Evolutionary conservation across 1,284 basidiomycete genomes (phyloP), one percentile per base, ranked within the genome.

Genomic region (Irpex lacteus): DNA sequence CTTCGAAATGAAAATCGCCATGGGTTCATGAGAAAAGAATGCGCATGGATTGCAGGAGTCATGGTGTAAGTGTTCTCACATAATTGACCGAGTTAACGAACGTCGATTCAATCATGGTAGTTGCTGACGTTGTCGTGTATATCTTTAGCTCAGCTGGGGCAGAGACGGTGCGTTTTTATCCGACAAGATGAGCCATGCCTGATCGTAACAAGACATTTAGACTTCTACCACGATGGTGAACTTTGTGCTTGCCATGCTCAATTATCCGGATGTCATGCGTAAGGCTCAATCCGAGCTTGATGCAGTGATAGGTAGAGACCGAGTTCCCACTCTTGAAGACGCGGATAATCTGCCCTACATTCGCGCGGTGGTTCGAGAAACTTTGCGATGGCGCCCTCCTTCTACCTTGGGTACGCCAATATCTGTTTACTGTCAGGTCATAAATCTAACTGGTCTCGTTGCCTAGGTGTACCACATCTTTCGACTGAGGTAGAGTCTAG

Each of bases 221-320:
- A 56, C 32, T 26, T 13, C 26, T 37, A 36, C 54, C 7, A 13
- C 54, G 11, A 15, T 56, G 34, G 11, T 36, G 11, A 56, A 26
- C 56, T 59, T 59, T 13, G 13, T 63, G 40, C 44, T 59, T 3
- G 57, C 57, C 9, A 63, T 63, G 62, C 40, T 44, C n/a, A 40
- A 59, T 13, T 34, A 63, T 32, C 57, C 62, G 5, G 62, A 63
- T 19, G 49, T 54, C 3, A 57, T 59, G 37, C 37, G 34, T 2
- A 59, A 59, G 36, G 62, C 62, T 4, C 62, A 63, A 21, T 57
- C 47, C 3, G 62, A 63, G 49, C 40, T 59, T 26, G 49, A 63
- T 32, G 32, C n/a, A 18, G 62, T 63, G 8, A 34, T 59, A 19
- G 62, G 62, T 7, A 13, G 40, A 11, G 62, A 54, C 13, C 26